phyloP scores from a whole-genome alignment of 78 protist species.

The Pigoraptor vietnamica region DNA sequence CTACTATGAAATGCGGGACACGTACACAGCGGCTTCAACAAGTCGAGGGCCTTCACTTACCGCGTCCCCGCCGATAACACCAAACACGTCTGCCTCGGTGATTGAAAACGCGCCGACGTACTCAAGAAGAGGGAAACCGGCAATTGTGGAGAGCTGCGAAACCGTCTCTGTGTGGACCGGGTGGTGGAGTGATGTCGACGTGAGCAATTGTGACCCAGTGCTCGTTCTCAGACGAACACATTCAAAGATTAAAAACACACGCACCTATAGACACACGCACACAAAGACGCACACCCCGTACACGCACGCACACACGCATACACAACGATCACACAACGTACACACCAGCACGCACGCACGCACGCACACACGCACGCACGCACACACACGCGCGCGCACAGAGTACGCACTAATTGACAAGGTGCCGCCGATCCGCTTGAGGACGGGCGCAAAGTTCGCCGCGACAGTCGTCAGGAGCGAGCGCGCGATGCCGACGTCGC shows the following conservation, averaged over 20 bases:
- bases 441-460: neutral
- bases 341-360: neutral
- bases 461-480: neutral
- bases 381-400: neutral
- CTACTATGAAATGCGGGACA: neutral
- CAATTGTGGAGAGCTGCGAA: neutral
- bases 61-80: neutral
- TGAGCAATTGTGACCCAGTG: neutral
- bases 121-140: neutral
- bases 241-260: too few species aligned
- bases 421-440: neutral
- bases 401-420: neutral
- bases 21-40: neutral
- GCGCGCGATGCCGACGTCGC: neutral
- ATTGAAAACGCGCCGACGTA: neutral
- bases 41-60: neutral
- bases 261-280: neutral
- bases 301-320: neutral
- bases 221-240: too few species aligned
- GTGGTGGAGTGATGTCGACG: neutral
- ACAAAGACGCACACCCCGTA: neutral
- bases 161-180: neutral
- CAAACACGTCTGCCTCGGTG: neutral
- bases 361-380: neutral
- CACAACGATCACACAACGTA: neutral